A percentile compares a stretch with the other conserved stretches of the same genome.
phyloP scores from a whole-genome alignment of 345 rosid species.

The Hibiscus syriacus region DNA sequence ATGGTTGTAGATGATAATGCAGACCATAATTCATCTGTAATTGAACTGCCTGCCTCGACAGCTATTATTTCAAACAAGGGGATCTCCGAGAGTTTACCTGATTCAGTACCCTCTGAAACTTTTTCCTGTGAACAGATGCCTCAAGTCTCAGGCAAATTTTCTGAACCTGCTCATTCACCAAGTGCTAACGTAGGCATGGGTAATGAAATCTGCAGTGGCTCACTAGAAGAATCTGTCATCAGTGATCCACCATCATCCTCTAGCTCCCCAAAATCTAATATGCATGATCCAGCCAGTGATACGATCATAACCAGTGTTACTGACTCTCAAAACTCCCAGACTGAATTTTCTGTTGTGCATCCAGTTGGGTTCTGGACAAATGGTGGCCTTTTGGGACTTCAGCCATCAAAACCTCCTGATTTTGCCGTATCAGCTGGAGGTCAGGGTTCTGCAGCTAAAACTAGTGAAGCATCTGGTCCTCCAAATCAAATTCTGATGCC shows the following conservation, averaged over 20 bases:
- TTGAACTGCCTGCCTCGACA: constrained; percentile 22
- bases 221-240: constrained; percentile 19
- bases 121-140: constrained; percentile 21
- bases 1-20: constrained; percentile 12
- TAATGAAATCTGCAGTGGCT: constrained; percentile 16
- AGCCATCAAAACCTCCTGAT: constrained; percentile 90
- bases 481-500: constrained; percentile 11
- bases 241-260: constrained; percentile 24
- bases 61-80: constrained; percentile 19
- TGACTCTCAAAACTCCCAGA: constrained; percentile 32
- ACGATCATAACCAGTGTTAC: constrained; percentile 13
- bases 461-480: constrained; percentile 15
- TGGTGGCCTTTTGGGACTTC: constrained; percentile 84
- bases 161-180: constrained; percentile 27
- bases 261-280: constrained; percentile 28
- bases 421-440: constrained; percentile 41
- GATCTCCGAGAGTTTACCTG: constrained; percentile 11
- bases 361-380: constrained; percentile 81
- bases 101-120: constrained; percentile 24
- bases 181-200: constrained; percentile 5
- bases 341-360: constrained; percentile 29
- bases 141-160: constrained; percentile 26
- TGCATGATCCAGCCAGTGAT: constrained; percentile 28
- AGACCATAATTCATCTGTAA: constrained; percentile 17
- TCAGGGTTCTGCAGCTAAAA: constrained; percentile 22